phyloP scores from a whole-genome alignment of 208 protist species.

The Spongospora subterranea region DNA sequence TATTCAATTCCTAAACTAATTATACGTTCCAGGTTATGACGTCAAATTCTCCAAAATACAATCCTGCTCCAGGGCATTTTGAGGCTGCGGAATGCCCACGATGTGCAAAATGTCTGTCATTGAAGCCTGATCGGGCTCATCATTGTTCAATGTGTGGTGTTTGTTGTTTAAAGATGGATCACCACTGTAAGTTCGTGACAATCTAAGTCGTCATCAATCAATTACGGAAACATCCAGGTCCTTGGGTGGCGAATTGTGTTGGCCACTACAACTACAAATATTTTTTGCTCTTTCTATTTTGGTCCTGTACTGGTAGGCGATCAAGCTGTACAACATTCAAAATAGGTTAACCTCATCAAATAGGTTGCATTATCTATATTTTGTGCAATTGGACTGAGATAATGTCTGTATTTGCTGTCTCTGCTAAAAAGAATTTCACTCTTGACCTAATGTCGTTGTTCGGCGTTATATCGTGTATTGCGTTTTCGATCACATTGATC shows the following conservation, averaged over 20 bases:
- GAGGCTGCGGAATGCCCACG: not conserved
- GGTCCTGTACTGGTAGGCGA: slow-evolving; percentile 1
- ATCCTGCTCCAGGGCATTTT: slow-evolving; percentile 10
- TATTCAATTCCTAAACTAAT: not conserved
- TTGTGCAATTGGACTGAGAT: not conserved
- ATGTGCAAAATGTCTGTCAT: slow-evolving; percentile 50
- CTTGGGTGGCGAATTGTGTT: slow-evolving; percentile 43
- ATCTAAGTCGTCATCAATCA: not conserved
- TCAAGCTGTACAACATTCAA: not conserved
- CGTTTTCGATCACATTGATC: slow-evolving; percentile 6
- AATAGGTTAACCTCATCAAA: too few species aligned
- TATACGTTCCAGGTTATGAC: not conserved
- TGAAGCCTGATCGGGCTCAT: slow-evolving; percentile 66
- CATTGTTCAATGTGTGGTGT: slow-evolving; percentile 64
- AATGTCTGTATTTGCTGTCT: not conserved
- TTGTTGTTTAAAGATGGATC: slow-evolving; percentile 69
- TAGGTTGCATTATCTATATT: slow-evolving; percentile 38
- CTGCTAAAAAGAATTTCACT: not conserved
- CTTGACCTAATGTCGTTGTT: slow-evolving; percentile 2
- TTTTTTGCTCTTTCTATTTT: slow-evolving; percentile 32
- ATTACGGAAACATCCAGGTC: not conserved
- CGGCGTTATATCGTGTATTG: not conserved
- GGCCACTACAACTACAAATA: slow-evolving; percentile 55
- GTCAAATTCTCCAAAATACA: not conserved
- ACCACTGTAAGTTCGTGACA: slow-evolving; percentile 63